Conservation (phyloP, 2,329 filamentous ascomycete species). For the Monilinia vaccinii-corymbosi region DNA sequence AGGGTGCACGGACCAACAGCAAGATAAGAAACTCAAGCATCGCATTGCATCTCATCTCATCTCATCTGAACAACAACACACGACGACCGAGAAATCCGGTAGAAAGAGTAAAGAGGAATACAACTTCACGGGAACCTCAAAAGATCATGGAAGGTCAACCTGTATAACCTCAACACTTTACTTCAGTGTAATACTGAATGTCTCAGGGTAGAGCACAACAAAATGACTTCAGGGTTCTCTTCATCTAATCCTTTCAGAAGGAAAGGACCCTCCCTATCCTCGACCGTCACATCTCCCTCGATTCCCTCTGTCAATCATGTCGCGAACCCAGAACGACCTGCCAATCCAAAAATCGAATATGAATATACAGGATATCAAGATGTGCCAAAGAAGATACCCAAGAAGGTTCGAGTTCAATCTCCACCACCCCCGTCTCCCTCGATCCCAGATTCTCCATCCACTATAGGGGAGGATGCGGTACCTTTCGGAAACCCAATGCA, state of each 20-base stretch:
- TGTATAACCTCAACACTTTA: constrained; percentile 7
- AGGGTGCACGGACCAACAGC: neutral
- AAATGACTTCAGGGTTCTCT: constrained; percentile 25
- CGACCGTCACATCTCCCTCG: constrained; percentile 13
- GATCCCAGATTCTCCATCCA: constrained; percentile 42
- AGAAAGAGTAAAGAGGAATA: neutral
- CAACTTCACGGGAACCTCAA: neutral
- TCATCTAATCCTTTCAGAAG: constrained; percentile 30
- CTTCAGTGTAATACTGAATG: constrained; percentile 13
- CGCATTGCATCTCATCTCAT: too few relatives aligned
- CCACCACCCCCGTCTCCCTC: constrained; percentile 44
- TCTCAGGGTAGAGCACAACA: constrained; percentile 10
- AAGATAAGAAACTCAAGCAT: neutral
- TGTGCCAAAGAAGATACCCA: constrained; percentile 31
- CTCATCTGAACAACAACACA: constrained; percentile 6
- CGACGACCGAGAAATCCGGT: constrained; percentile 10
- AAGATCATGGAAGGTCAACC: constrained; percentile 1
- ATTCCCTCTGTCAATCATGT: constrained; percentile 13
- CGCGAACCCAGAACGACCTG: constrained; percentile 3
- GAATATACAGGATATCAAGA: constrained; percentile 7
- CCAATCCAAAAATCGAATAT: constrained; percentile 11
- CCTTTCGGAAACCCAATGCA: constrained; percentile 22
- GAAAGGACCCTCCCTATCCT: constrained; percentile 16
- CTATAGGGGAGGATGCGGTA: constrained; percentile 20
- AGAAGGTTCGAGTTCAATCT: constrained; percentile 59